phyloP scores from a whole-genome alignment of 495 filamentous ascomycete genomes.

The Penicillium maclennaniae region DNA sequence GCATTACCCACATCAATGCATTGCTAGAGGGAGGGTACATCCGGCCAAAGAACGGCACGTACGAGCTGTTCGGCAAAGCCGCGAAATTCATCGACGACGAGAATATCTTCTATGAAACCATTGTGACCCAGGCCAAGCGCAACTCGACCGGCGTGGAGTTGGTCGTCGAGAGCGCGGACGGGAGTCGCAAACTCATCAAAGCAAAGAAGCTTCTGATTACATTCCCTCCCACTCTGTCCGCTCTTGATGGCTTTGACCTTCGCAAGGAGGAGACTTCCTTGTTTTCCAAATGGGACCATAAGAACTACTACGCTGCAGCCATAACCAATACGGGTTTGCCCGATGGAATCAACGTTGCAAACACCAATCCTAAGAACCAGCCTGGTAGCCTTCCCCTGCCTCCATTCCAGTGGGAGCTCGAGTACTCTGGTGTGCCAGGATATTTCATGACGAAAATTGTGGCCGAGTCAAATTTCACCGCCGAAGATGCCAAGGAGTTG shows the following conservation, averaged over 20 bases:
- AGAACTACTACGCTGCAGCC: conserved; percentile 20
- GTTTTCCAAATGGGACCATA: conserved; percentile 35
- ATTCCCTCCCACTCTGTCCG: conserved; percentile 27
- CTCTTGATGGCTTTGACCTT: conserved; percentile 35
- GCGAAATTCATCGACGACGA: conserved; percentile 4
- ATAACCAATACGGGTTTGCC: conserved; percentile 15
- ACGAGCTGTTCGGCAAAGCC: conserved; percentile 3
- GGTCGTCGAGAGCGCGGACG: conserved; percentile 30
- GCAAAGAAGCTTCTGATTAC: conserved; percentile 45
- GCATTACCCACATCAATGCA: conserved; percentile 3
- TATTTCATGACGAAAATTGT: conserved; percentile 13
- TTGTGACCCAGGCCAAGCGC: conserved; percentile 7
- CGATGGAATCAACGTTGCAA: conserved; percentile 8
- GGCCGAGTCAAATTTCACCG: conserved; percentile 7
- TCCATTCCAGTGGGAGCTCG: conserved; percentile 7
- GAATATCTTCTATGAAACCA: conserved; percentile 6
- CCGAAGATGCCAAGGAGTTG: conserved; percentile 7
- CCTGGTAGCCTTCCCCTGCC: conserved; percentile 21
- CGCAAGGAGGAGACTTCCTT: conserved; percentile 27
- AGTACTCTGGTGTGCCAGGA: conserved; percentile 10
- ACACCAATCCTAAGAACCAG: conserved; percentile 8
- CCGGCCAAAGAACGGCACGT: conserved; percentile 6
- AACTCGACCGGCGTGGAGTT: conserved; percentile 5
- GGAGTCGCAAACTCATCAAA: conserved; percentile 32
- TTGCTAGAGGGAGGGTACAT: conserved; percentile 3